Evolutionary conservation across 176 grass and related monocot species (phyloP).

Genomic region (Eremochloa ophiuroides): DNA sequence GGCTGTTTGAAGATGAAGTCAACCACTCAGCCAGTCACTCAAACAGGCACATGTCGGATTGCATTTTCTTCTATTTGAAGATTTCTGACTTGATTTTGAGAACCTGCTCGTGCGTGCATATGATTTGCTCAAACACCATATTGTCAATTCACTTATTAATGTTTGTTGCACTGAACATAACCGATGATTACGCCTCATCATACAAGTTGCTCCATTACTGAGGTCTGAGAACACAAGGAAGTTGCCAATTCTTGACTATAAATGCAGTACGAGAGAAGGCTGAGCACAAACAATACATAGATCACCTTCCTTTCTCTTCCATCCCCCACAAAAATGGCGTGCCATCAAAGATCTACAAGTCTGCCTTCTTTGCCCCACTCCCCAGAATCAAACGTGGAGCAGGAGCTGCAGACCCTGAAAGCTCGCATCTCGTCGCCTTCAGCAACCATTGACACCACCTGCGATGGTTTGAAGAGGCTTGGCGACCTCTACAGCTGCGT

Average conservation of each 20-base stretch:
- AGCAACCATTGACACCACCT: background rate
- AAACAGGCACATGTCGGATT: background rate
- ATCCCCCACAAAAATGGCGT: slow-evolving; percentile 30
- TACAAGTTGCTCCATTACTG: slow-evolving; percentile 1
- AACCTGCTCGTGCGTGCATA: slow-evolving; percentile 3
- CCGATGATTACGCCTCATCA: background rate
- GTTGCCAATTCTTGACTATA: slow-evolving; percentile 22
- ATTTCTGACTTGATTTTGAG: background rate
- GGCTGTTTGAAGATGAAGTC: slow-evolving; percentile 17
- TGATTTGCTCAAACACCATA: background rate
- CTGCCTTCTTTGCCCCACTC: slow-evolving; percentile 26
- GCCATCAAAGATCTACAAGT: slow-evolving; percentile 47
- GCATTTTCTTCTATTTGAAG: background rate
- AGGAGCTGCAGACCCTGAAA: slow-evolving; percentile 29
- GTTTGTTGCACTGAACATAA: background rate
- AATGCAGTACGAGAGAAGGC: background rate
- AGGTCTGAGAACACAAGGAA: no score
- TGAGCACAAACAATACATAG: slow-evolving; percentile 2
- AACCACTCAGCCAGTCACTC: background rate
- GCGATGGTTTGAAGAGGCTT: slow-evolving; percentile 7
- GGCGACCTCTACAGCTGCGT: slow-evolving; percentile 21
- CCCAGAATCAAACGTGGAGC: slow-evolving; percentile 21
- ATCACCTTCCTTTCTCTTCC: background rate
- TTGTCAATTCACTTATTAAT: slow-evolving; percentile 13
- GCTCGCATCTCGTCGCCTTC: background rate